phyloP scores from a whole-genome alignment of 2,329 filamentous ascomycete species.

The Cordyceps cicadae region DNA sequence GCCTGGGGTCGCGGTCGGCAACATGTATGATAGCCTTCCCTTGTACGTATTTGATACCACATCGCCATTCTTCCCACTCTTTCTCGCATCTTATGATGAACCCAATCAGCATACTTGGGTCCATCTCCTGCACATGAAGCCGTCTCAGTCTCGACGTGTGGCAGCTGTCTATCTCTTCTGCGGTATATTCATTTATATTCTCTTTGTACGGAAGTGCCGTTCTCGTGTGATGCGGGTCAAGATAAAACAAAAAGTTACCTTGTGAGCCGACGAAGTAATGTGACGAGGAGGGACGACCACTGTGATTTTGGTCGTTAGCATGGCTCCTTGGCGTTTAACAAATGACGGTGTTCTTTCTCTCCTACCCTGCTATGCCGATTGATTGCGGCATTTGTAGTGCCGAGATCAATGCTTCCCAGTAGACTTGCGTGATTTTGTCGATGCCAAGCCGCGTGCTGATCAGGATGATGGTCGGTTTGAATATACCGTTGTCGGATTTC shows the following conservation, averaged over 20 bases:
- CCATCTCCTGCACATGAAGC: slow-evolving; percentile 84
- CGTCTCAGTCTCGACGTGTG: slow-evolving; percentile 79
- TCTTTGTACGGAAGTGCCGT: slow-evolving; percentile 58
- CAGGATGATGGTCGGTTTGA: slow-evolving; percentile 79
- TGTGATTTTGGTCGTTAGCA: slow-evolving; percentile 26
- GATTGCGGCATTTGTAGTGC: slow-evolving; percentile 82
- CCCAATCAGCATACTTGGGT: slow-evolving; percentile 94
- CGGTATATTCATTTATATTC: slow-evolving; percentile 49
- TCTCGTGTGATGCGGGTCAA: slow-evolving; percentile 86
- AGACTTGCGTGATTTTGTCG: slow-evolving; percentile 87
- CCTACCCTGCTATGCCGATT: slow-evolving; percentile 90
- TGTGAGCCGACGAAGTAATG: slow-evolving; percentile 54
- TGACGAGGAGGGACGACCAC: slow-evolving; percentile 85
- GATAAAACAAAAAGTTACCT: slow-evolving; percentile 78
- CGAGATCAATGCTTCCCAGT: slow-evolving; percentile 86
- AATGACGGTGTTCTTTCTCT: background rate
- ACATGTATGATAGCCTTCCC: slow-evolving; percentile 84
- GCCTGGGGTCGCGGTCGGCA: slow-evolving; percentile 58
- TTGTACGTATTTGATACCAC: slow-evolving; percentile 63
- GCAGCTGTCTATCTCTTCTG: slow-evolving; percentile 71
- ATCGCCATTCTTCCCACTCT: slow-evolving; percentile 80
- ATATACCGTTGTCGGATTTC: slow-evolving; percentile 53
- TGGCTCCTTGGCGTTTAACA: background rate
- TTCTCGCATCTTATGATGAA: slow-evolving; percentile 76
- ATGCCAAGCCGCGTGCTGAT: slow-evolving; percentile 86